phyloP scores from a whole-genome alignment of 257 asterid species.

The Gentiana dahurica region DNA sequence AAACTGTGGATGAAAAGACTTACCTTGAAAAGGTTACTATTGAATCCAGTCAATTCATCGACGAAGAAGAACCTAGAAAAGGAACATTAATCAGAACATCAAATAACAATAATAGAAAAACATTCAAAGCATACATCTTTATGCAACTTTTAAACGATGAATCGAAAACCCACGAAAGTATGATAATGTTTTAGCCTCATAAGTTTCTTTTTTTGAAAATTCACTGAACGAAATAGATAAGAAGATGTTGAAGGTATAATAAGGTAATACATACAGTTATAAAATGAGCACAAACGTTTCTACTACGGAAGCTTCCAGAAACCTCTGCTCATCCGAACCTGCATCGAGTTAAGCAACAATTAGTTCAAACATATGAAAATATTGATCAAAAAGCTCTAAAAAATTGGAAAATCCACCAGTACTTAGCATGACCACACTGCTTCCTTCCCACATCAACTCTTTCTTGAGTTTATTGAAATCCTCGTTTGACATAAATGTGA shows the following conservation, averaged over 20 bases:
- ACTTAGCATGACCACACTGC: constrained; percentile 99
- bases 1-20: not conserved
- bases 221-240: no score
- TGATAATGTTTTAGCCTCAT: no score
- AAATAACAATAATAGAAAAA: not conserved
- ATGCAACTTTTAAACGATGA: no score
- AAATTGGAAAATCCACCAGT: constrained; percentile 11
- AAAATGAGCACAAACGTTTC: constrained; percentile 47
- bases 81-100: constrained; percentile 2
- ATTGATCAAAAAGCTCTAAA: not conserved
- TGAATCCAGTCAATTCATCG: constrained; percentile 86
- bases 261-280: no score
- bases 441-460: constrained; percentile 99
- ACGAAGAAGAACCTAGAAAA: constrained; percentile 72
- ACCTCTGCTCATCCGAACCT: constrained; percentile 89
- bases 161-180: no score
- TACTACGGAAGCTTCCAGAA: constrained; percentile 95
- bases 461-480: constrained; percentile 93
- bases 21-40: constrained; percentile 87
- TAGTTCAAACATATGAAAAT: not conserved
- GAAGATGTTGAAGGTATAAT: no score
- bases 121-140: no score
- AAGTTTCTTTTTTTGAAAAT: no score
- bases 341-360: constrained; percentile 9
- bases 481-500: constrained; percentile 65